Percentiles rank a stretch among this genome's conserved stretches.
phyloP scores from a whole-genome alignment of 345 rosid species.

The Aquilaria malaccensis region DNA sequence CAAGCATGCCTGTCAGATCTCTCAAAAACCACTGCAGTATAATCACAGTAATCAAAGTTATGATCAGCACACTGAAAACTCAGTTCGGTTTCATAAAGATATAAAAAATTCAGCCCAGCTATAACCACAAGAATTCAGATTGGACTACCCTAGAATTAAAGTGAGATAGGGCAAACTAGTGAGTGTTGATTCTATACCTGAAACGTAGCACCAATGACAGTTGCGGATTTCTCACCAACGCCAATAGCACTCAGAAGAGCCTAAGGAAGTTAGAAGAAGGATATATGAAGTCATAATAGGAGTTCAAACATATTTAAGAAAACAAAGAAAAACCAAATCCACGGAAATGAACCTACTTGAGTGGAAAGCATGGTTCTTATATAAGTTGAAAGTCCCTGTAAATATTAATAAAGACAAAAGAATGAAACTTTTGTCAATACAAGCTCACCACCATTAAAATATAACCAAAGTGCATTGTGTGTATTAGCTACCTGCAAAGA shows the following conservation, averaged over 20 bases:
- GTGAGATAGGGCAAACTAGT: neutral
- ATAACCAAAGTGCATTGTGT: neutral
- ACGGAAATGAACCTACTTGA: constrained; percentile 42
- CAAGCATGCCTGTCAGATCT: constrained; percentile 96
- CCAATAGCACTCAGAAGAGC: constrained; percentile 95
- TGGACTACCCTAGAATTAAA: neutral
- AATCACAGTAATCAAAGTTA: constrained; percentile 1
- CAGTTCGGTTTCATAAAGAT: neutral
- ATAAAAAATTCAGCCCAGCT: neutral
- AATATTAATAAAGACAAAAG: neutral
- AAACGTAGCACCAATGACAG: constrained; percentile 91
- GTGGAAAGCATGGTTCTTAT: constrained; percentile 97
- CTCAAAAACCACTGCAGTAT: constrained; percentile 84
- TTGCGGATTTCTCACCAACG: constrained; percentile 94
- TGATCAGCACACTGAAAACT: constrained; percentile 4
- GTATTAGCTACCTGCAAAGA: constrained; percentile 57
- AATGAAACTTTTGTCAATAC: neutral
- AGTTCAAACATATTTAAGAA: neutral
- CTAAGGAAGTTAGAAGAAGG: constrained; percentile 23
- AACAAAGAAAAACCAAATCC: constrained; percentile 5
- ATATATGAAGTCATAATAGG: neutral
- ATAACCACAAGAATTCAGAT: constrained; percentile 1
- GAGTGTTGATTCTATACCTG: constrained; percentile 39
- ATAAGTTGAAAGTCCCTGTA: constrained; percentile 85
- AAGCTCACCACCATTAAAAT: constrained; percentile 3